Evolutionary conservation across 2,329 filamentous ascomycete genomes (phyloP), one percentile per base, ranked within the genome.

Genomic region (Apiospora saccharicola): DNA sequence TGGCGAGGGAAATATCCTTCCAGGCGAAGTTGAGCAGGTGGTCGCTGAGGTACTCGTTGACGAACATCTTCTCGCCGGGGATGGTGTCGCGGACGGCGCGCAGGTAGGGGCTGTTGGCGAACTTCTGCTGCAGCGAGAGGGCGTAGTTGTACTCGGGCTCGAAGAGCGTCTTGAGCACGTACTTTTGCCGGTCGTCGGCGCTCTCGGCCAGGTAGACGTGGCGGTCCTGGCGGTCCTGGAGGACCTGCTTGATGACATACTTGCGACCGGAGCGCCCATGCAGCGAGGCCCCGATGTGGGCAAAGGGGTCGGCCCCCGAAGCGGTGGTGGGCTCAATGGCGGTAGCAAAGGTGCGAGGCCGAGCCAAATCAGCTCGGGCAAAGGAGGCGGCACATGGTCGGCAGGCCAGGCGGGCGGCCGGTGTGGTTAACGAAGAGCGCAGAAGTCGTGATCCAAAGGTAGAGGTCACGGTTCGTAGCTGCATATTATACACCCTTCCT

Each of bases 41-140:
- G 69, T 83, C 82, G 6, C 78, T 81, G 73, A 85, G 78, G 77
- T 85, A 85, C 72, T 82, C 81, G 71, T 84, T 86, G 73, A 85
- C 81, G 73, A 86, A 85, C 78, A 86, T 84, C 43, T 81, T 82
- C 73, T 83, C 78, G 26, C 84, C 81, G 8, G 84, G 83, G 73
- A 85, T 79, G 51, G 82, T 83, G 75, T 86, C 85, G 61, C 81
- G 77, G 24, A 82, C 71, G 5, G 81, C 79, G 47, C 83, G 81
- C 68, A 85, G 73, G 75, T 84, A 81, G 41, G 80, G 81, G 71
- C 79, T 81, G 51, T 75, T 76, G 47, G 77, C 77, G 70, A 80
- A 77, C 70, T 78, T 77, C 51, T 79, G 71, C 70, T 81, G 79
- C 34, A 81, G 70, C 51, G 79, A 78, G 57, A 81, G 74, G 46